These are phyloP conservation scores for Hyphochytrium catenoides DNA, from an alignment of 352 stramenopile genomes.

Conservation along the genomic window DNA sequence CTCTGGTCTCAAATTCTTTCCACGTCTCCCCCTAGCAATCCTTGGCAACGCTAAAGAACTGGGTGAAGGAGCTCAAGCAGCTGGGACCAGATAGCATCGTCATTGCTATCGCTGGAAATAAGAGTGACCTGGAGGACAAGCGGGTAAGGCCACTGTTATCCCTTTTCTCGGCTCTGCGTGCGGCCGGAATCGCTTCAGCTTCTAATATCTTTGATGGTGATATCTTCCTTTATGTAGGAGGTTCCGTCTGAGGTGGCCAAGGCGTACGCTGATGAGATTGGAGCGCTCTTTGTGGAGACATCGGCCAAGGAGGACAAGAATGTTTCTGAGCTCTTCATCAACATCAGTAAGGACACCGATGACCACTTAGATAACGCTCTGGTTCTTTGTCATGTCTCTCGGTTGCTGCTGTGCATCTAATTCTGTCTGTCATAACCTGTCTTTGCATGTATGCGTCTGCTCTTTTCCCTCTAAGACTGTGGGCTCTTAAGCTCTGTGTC, in stretches of 20 bases:
- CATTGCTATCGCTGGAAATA: slow-evolving; percentile 83
- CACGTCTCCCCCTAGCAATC: slow-evolving; percentile 26
- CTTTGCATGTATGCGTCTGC: no score
- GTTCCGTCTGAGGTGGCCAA: slow-evolving; percentile 53
- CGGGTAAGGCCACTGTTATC: slow-evolving; percentile 17
- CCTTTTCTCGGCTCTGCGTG: neutral
- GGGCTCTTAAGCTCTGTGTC: no score
- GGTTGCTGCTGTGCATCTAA: no score
- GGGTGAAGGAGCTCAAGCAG: slow-evolving; percentile 77
- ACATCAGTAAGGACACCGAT: slow-evolving; percentile 62
- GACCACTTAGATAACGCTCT: no score
- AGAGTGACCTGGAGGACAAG: slow-evolving; percentile 70
- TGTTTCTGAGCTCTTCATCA: slow-evolving; percentile 76
- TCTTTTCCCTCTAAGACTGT: no score
- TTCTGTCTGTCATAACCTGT: no score
- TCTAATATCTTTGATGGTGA: neutral
- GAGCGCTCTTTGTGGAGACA: slow-evolving; percentile 74
- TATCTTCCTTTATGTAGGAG: slow-evolving; percentile 21
- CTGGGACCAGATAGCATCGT: slow-evolving; percentile 77
- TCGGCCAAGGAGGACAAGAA: slow-evolving; percentile 81
- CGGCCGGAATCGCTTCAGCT: neutral
- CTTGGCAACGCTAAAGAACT: slow-evolving; percentile 79
- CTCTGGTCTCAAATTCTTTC: neutral
- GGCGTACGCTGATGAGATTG: slow-evolving; percentile 74
- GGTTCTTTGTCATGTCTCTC: no score